A percentile compares a stretch with the other conserved stretches of the same genome.
phyloP scores from a whole-genome alignment of 1,139 yeast species.

The Geotrichum histeridarum region DNA sequence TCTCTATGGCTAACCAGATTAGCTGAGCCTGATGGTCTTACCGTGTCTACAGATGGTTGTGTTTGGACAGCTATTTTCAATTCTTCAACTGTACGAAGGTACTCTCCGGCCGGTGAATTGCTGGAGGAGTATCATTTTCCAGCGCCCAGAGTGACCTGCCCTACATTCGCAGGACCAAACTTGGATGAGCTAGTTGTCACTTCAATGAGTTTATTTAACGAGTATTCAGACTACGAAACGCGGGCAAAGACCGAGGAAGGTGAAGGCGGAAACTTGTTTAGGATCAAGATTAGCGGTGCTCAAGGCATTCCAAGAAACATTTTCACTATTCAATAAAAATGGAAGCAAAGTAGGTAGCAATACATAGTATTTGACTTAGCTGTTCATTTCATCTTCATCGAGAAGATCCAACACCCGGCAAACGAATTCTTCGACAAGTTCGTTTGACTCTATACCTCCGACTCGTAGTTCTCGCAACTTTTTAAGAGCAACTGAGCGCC shows the following conservation, averaged over 20 bases:
- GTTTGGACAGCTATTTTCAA: conserved; percentile 69
- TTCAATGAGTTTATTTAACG: conserved; percentile 52
- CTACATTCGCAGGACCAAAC: conserved; percentile 61
- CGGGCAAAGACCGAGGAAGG: conserved; percentile 36
- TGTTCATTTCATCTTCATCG: not conserved
- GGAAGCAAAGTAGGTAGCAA: not conserved
- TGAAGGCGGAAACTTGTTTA: conserved; percentile 53
- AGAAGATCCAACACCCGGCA: conserved; percentile 24
- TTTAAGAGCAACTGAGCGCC: conserved; percentile 54
- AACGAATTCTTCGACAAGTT: conserved; percentile 58
- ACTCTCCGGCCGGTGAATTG: conserved; percentile 46
- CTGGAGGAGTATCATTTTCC: conserved; percentile 55
- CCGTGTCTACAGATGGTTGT: conserved; percentile 56
- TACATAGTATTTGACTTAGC: not conserved
- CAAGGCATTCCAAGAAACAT: conserved; percentile 16
- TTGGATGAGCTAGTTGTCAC: conserved; percentile 62
- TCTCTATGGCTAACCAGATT: not conserved
- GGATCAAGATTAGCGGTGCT: conserved; percentile 33
- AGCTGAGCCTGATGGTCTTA: conserved; percentile 68
- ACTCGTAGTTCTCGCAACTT: conserved; percentile 55
- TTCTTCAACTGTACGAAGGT: conserved; percentile 51
- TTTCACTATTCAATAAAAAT: not conserved
- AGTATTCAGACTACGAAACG: conserved; percentile 30
- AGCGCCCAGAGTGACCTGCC: conserved; percentile 60
- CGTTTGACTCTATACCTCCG: conserved; percentile 63